phyloP scores from a whole-genome alignment of 2,329 filamentous ascomycete genomes.

The Microsporum audouinii region DNA sequence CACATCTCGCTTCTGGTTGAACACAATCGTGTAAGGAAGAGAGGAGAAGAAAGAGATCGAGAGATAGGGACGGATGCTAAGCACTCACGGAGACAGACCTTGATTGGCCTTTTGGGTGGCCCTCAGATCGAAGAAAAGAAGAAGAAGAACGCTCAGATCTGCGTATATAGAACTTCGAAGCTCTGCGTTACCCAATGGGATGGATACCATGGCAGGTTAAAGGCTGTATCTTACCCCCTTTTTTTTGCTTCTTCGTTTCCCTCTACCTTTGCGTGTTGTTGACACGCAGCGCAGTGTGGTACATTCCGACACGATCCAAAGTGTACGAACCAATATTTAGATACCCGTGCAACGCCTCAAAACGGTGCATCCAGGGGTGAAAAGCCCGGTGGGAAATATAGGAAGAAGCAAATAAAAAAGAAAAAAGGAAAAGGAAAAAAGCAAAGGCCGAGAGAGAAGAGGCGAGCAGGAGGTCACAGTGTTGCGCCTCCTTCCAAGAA shows the following conservation, averaged over 20 bases:
- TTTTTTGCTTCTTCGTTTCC: neutral
- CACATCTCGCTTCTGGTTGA: neutral
- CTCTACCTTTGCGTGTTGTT: neutral
- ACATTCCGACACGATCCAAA: neutral
- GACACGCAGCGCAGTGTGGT: neutral
- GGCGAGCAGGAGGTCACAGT: neutral
- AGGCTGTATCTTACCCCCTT: neutral
- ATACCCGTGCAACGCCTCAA: slow-evolving; percentile 2
- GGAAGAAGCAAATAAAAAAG: neutral
- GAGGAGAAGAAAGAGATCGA: neutral
- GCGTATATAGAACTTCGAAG: neutral
- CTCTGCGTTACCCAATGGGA: slow-evolving; percentile 1
- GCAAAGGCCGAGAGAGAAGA: neutral
- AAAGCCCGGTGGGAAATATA: neutral
- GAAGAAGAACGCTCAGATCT: neutral
- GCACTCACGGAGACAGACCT: neutral
- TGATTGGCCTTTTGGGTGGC: neutral
- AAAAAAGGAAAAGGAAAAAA: neutral
- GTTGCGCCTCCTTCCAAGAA: neutral
- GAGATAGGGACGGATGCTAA: neutral
- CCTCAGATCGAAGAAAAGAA: neutral
- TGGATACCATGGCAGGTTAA: neutral
- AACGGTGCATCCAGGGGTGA: neutral
- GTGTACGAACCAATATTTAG: slow-evolving; percentile 1
- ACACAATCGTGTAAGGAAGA: neutral